Evolutionary conservation across 2,329 filamentous ascomycete genomes (phyloP).

Genomic region (Aspergillus bombycis): DNA sequence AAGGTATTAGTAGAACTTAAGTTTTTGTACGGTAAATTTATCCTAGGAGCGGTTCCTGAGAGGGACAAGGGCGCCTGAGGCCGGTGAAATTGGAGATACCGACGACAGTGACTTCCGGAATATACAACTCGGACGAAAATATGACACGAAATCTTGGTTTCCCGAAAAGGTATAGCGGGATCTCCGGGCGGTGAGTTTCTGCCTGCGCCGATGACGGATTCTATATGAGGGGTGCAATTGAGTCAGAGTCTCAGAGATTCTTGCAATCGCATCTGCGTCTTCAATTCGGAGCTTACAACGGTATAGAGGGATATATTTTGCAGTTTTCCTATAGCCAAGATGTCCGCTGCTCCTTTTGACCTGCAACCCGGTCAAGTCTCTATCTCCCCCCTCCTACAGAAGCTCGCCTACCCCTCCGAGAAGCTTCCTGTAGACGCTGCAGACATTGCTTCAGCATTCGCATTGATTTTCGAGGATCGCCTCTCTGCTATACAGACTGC

Average conservation of each 20-base stretch:
- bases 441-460: constrained; percentile 88
- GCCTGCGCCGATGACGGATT: constrained; percentile 23
- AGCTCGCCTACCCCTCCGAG: constrained; percentile 47
- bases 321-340: constrained; percentile 13
- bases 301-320: background rate
- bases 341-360: constrained; percentile 28
- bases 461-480: constrained; percentile 87
- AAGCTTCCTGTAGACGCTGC: constrained; percentile 65
- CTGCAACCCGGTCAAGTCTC: constrained; percentile 44
- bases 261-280: background rate
- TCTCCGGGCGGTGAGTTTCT: constrained; percentile 28
- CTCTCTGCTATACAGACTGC: constrained; percentile 87
- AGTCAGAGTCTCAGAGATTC: background rate
- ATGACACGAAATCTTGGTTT: constrained; percentile 20
- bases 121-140: constrained; percentile 18
- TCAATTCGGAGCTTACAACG: background rate
- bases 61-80: background rate
- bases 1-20: constrained; percentile 3
- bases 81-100: constrained; percentile 11
- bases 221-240: background rate
- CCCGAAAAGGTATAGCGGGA: constrained; percentile 21
- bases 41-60: background rate
- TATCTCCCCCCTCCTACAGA: constrained; percentile 52
- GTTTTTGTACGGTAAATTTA: background rate
- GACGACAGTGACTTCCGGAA: constrained; percentile 6